A percentile compares a stretch with the other conserved stretches of the same genome.
phyloP scores from a whole-genome alignment of 768 basidiomycete genomes.

The Neoboletus brunneissimus region DNA sequence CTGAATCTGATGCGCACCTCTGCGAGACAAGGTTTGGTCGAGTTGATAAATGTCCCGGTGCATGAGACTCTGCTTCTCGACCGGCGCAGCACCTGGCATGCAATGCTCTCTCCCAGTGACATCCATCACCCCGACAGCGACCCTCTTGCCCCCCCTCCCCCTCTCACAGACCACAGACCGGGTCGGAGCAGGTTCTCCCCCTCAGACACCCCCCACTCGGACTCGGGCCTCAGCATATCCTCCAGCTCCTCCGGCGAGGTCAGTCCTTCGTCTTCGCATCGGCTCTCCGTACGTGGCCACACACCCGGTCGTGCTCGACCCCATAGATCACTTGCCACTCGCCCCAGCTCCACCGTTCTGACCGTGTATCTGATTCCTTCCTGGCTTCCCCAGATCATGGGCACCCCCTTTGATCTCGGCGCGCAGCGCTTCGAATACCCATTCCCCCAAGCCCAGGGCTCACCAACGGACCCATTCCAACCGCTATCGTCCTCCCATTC shows the following conservation, averaged over 20 bases:
- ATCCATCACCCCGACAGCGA: constrained; percentile 12
- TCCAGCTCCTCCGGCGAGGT: constrained; percentile 34
- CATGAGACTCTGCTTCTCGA: constrained; percentile 3
- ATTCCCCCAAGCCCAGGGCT: constrained; percentile 30
- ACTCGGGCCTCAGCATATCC: constrained; percentile 31
- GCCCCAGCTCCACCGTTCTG: not conserved
- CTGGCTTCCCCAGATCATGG: constrained; percentile 26
- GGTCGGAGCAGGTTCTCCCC: not conserved
- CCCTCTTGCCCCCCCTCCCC: constrained; percentile 1
- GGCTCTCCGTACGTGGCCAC: not conserved
- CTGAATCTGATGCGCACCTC: not conserved
- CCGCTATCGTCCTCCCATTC: constrained; percentile 26
- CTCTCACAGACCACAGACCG: not conserved
- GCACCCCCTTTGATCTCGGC: constrained; percentile 35
- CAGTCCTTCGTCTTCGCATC: constrained; percentile 1
- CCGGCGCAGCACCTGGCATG: constrained; percentile 9
- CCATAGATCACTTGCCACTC: constrained; percentile 8
- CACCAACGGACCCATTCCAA: constrained; percentile 26
- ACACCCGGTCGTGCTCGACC: constrained; percentile 10
- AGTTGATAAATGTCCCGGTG: constrained; percentile 5
- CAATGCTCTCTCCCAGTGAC: constrained; percentile 22
- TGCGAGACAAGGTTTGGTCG: not conserved
- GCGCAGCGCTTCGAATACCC: constrained; percentile 34
- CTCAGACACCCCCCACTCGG: constrained; percentile 25
- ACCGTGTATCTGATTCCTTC: not conserved